Evolutionary conservation across 805 yeast genomes (phyloP).

Genomic region (Hanseniaspora guilliermondii): DNA sequence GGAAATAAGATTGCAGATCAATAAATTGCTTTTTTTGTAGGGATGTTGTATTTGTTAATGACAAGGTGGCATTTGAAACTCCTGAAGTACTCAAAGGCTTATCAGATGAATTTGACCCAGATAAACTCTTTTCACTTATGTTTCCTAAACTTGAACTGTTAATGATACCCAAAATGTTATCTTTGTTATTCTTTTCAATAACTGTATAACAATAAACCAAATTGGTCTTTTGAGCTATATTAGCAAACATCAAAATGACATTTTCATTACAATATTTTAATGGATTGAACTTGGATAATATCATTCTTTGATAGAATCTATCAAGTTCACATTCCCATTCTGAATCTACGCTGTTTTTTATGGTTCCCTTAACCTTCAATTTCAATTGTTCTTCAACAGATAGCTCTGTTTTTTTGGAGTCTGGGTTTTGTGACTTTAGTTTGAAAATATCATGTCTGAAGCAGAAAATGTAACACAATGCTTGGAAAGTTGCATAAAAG

Average conservation of each 20-base stretch:
- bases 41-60: conserved; percentile 28
- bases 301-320: conserved; percentile 72
- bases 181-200: conserved; percentile 70
- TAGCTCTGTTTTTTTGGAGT: conserved; percentile 15
- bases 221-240: conserved; percentile 77
- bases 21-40: conserved; percentile 67
- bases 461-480: conserved; percentile 80
- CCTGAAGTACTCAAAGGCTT: conserved; percentile 15
- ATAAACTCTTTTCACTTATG: not conserved
- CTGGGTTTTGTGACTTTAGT: not conserved
- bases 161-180: conserved; percentile 33
- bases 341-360: conserved; percentile 13
- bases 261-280: conserved; percentile 86
- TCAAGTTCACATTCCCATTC: conserved; percentile 72
- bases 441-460: conserved; percentile 59
- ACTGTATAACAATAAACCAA: conserved; percentile 88
- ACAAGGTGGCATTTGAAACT: conserved; percentile 20
- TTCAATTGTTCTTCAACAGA: conserved; percentile 17
- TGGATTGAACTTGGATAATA: conserved; percentile 84
- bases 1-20: conserved; percentile 89
- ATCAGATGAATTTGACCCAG: not conserved
- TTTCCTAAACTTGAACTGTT: conserved; percentile 23
- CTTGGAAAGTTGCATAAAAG: conserved; percentile 84
- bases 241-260: conserved; percentile 86
- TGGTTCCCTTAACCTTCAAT: conserved; percentile 13